Conservation (phyloP, 1,284 basidiomycete genomes). For the Flammula alnicola region DNA sequence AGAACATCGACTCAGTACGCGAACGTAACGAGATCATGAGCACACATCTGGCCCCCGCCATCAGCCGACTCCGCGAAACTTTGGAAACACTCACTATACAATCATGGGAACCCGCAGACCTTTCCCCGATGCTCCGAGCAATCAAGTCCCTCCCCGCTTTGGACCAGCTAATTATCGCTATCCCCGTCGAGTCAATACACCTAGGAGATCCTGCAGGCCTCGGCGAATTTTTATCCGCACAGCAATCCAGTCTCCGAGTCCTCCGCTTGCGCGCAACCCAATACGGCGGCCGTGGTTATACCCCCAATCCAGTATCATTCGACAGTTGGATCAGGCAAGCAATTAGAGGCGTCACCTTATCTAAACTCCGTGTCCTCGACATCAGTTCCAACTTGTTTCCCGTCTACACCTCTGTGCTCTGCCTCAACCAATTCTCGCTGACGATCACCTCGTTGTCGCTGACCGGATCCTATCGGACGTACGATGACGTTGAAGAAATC, state of each 20-base stretch:
- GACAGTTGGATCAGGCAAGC: slow-evolving; percentile 38
- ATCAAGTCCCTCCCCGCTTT: slow-evolving; percentile 35
- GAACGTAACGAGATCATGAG: slow-evolving; percentile 32
- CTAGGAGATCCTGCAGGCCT: slow-evolving; percentile 42
- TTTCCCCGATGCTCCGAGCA: slow-evolving; percentile 40
- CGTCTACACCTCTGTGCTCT: slow-evolving; percentile 34
- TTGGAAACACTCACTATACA: slow-evolving; percentile 43
- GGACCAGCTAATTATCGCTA: slow-evolving; percentile 37
- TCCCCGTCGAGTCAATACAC: slow-evolving; percentile 41
- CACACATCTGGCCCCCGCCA: slow-evolving; percentile 35
- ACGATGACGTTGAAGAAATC: slow-evolving; percentile 36
- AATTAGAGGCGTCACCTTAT: slow-evolving; percentile 30
- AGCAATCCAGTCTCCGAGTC: slow-evolving; percentile 35
- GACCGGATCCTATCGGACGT: slow-evolving; percentile 39
- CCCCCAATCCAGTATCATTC: slow-evolving; percentile 33
- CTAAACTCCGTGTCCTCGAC: slow-evolving; percentile 39
- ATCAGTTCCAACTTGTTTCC: slow-evolving; percentile 42
- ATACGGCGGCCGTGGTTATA: slow-evolving; percentile 34
- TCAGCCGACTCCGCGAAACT: slow-evolving; percentile 37
- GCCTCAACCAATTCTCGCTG: slow-evolving; percentile 34
- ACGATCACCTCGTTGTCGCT: slow-evolving; percentile 37
- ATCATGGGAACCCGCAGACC: slow-evolving; percentile 44
- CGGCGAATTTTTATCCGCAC: slow-evolving; percentile 36
- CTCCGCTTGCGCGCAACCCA: slow-evolving; percentile 44
- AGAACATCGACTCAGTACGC: slow-evolving; percentile 29